Conservation (phyloP, 352 stramenopile genomes). For the Phytophthora sp. region DNA sequence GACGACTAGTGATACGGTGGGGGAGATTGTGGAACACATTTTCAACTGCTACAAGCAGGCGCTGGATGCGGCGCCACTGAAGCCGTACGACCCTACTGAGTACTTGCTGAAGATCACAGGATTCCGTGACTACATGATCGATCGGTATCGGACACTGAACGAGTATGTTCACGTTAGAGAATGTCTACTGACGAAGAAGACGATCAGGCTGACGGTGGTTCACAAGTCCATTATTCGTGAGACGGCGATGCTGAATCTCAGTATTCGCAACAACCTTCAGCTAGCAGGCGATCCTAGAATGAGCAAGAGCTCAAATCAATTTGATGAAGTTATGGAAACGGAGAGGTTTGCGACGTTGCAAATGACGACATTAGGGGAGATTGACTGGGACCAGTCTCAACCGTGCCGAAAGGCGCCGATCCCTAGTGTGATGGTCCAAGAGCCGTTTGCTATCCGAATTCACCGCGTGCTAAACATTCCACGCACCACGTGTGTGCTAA, state of each 20-base stretch:
- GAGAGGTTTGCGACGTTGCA: constrained; percentile 53
- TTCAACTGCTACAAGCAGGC: constrained; percentile 87
- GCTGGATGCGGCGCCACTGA: constrained; percentile 68
- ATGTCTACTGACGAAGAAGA: constrained; percentile 83
- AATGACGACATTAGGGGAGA: constrained; percentile 67
- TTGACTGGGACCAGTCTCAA: constrained; percentile 56
- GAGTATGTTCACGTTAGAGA: constrained; percentile 87
- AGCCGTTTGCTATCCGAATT: constrained; percentile 71
- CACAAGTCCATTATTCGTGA: constrained; percentile 86
- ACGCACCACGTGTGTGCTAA: constrained; percentile 59
- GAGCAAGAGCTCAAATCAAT: constrained; percentile 46
- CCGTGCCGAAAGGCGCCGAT: constrained; percentile 30
- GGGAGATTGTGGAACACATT: constrained; percentile 83
- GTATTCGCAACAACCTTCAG: constrained; percentile 66
- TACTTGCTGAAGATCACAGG: constrained; percentile 85
- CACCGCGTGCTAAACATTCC: constrained; percentile 81
- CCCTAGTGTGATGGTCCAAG: constrained; percentile 59
- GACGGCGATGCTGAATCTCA: constrained; percentile 70
- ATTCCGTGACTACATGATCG: constrained; percentile 83
- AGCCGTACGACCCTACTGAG: constrained; percentile 74
- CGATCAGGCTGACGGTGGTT: constrained; percentile 76
- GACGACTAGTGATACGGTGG: constrained; percentile 75
- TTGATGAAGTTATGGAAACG: constrained; percentile 50
- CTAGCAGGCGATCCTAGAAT: constrained; percentile 24
- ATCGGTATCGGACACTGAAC: constrained; percentile 76